Base-by-base conservation (phyloP, 2,329 filamentous ascomycete genomes). In the Myriosclerotinia curreyana region DNA sequence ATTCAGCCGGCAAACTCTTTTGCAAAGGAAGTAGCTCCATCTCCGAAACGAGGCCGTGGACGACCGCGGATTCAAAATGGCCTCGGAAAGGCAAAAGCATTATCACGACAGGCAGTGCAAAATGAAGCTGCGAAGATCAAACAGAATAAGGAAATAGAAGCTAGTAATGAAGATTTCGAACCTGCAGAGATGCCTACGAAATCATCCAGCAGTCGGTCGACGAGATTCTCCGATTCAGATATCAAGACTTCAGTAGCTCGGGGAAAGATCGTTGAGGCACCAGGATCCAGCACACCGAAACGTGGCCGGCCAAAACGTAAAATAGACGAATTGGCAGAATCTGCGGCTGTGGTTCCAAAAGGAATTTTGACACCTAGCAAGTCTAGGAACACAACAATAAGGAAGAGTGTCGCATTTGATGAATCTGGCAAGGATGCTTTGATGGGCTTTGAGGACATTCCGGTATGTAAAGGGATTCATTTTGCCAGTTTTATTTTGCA, bases 371-470 rank as follows among this genome's bases (percentile, higher is more conserved):
- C 82, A 3, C 84, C 85, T 4, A 77, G 77, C 22, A 83, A 81
- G 72, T 79, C 78, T 25, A 54, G 74, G 72, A 48, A 74, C 78
- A 70, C 68, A 20, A 59, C 61, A 34, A 15, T 76, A 59, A 78
- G 75, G 17, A 87, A 87, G 73, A 86, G 75, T 67, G 85, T 87
- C 17, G 81, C 78, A 0, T 87, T 87, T 69, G 77, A 80, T 20
- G 69, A 68, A 0, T 87, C 87, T 69, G 77, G 79, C 20, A 67
- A 68, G 25, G 59, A 46, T 22, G 51, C 6, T 12, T 66, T 73
- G 34, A 76, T 77, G 14, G 81, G 78, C 56, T 84, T 85, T 62
- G 80, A 82, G 44, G 83, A 86, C 64, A 70, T 83, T 40, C 79
- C 81, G 2, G 52, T 46, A 59, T 20, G 61, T 64, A 25, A 28